Evolutionary conservation across 345 rosid species (phyloP).

Genomic region (Gossypium arboreum): DNA sequence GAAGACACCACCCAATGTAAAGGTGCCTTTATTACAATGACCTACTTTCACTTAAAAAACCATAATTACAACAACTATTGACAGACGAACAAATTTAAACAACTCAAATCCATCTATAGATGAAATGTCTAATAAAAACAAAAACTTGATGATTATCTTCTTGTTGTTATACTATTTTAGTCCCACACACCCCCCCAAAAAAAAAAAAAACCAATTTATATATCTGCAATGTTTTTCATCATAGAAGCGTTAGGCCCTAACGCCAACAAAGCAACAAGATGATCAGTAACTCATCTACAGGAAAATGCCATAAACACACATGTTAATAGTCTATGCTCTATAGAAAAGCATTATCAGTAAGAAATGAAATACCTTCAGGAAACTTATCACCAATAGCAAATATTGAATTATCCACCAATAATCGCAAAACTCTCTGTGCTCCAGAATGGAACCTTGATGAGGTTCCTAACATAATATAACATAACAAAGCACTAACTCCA

Average conservation of each 20-base stretch:
- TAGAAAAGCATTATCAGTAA: constrained; percentile 4
- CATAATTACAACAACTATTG: background rate
- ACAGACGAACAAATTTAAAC: background rate
- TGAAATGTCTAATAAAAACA: too few species aligned
- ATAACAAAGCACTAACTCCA: constrained; percentile 64
- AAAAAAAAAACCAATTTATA: background rate
- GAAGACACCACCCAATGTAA: background rate
- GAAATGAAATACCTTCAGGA: constrained; percentile 48
- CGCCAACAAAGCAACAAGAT: background rate
- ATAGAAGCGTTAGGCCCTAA: background rate
- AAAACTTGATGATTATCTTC: background rate
- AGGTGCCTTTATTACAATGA: background rate
- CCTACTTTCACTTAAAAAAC: background rate
- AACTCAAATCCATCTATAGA: too few species aligned
- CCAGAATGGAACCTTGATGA: constrained; percentile 60
- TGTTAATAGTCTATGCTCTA: background rate
- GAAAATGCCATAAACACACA: background rate
- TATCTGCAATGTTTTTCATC: background rate
- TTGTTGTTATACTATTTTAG: background rate
- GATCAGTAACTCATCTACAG: background rate
- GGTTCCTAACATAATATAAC: constrained; percentile 62
- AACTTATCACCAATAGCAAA: constrained; percentile 48
- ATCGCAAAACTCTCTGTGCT: constrained; percentile 46
- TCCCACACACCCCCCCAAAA: background rate
- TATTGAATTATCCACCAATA: constrained; percentile 48